A percentile compares a stretch with the other conserved stretches of the same genome.
These are phyloP conservation scores for Orbilia oligospora DNA, from an alignment of 2,329 filamentous ascomycete genomes.

Conservation along the genomic window DNA sequence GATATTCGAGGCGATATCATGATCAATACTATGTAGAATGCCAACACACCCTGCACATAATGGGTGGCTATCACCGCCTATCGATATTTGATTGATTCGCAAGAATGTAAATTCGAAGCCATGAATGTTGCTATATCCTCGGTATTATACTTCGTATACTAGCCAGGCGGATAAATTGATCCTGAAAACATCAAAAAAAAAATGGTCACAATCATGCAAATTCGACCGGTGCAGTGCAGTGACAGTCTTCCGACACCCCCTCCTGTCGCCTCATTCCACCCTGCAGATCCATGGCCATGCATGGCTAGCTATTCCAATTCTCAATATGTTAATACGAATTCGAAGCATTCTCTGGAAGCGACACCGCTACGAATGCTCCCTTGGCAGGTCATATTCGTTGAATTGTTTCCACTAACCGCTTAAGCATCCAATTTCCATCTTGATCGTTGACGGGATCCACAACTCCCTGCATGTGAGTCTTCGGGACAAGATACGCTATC, in stretches of 20 bases:
- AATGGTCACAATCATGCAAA: not conserved
- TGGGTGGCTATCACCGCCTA: not conserved
- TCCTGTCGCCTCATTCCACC: slow-evolving; percentile 8
- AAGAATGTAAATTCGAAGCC: not conserved
- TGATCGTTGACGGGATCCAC: slow-evolving; percentile 33
- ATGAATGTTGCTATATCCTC: not conserved
- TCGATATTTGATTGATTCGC: not conserved
- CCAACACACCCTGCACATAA: not conserved
- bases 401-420: slow-evolving; percentile 15
- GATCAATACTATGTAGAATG: not conserved
- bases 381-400: slow-evolving; percentile 1
- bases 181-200: not conserved
- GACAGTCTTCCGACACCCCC: not conserved
- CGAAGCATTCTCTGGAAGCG: slow-evolving; percentile 4
- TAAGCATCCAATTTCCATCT: slow-evolving; percentile 35
- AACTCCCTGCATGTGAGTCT: slow-evolving; percentile 38
- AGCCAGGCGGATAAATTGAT: not conserved
- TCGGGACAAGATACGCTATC: slow-evolving; percentile 25
- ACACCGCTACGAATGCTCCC: not conserved
- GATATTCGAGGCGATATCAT: not conserved
- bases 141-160: not conserved
- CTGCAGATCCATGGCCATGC: not conserved
- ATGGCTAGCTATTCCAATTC: slow-evolving; percentile 17
- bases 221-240: too few relatives aligned
- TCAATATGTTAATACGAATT: slow-evolving; percentile 20